Percentiles rank a stretch among this genome's conserved stretches.
These are phyloP conservation scores for Leptographium lundbergii DNA, from an alignment of 2,329 filamentous ascomycete species.

Conservation along the genomic window DNA sequence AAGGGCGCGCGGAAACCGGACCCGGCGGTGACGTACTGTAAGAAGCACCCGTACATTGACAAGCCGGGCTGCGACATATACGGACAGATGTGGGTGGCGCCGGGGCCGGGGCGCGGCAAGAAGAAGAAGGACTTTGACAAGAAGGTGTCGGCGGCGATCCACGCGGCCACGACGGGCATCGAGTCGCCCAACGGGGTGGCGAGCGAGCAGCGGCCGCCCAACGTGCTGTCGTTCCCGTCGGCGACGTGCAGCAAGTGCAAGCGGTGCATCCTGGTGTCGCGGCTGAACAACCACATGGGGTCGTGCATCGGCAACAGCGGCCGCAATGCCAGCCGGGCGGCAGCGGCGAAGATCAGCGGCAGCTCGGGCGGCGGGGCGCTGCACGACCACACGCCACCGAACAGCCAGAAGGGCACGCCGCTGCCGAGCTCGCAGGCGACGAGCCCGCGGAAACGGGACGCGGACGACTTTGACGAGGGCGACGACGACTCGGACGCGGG, in stretches of 20 bases:
- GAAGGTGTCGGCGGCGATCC: slow-evolving; percentile 28
- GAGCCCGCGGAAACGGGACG: slow-evolving; percentile 45
- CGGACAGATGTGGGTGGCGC: slow-evolving; percentile 67
- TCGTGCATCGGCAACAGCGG: slow-evolving; percentile 55
- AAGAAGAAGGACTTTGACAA: slow-evolving; percentile 69
- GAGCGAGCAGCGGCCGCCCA: slow-evolving; percentile 43
- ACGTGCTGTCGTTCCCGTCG: slow-evolving; percentile 51
- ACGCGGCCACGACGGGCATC: slow-evolving; percentile 19
- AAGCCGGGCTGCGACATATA: slow-evolving; percentile 70
- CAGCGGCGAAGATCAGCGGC: slow-evolving; percentile 49
- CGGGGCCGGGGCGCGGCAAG: slow-evolving; percentile 57
- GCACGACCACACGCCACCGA: slow-evolving; percentile 45
- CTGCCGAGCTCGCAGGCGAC: slow-evolving; percentile 37
- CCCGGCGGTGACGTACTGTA: slow-evolving; percentile 62
- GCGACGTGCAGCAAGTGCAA: slow-evolving; percentile 57
- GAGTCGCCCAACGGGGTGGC: slow-evolving; percentile 26
- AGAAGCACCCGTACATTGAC: slow-evolving; percentile 64
- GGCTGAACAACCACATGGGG: slow-evolving; percentile 56
- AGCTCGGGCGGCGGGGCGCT: slow-evolving; percentile 28
- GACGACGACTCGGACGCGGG: slow-evolving; percentile 32
- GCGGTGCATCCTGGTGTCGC: slow-evolving; percentile 50
- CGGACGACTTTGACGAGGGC: slow-evolving; percentile 41
- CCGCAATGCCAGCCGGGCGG: slow-evolving; percentile 47
- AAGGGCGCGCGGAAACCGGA: slow-evolving; percentile 53
- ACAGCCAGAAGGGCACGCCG: slow-evolving; percentile 51